A percentile compares a stretch with the other conserved stretches of the same genome.
Conservation (phyloP, 306 rosid genomes). For the Pyrus pyrifolia region DNA sequence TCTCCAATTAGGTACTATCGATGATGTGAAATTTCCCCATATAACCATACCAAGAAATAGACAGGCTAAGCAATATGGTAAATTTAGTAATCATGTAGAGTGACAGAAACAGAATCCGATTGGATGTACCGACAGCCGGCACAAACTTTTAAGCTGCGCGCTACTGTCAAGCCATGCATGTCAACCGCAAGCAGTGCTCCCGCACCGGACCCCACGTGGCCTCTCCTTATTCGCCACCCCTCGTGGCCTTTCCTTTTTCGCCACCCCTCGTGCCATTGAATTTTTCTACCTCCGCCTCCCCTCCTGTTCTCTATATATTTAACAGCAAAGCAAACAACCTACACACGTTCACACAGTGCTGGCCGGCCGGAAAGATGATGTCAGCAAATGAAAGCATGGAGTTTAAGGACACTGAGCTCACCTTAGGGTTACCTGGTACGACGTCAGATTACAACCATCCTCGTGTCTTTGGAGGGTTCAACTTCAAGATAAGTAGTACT, state of each 20-base stretch:
- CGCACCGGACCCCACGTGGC: conserved; percentile 12
- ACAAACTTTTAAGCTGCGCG: conserved; percentile 17
- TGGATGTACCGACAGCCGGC: conserved; percentile 27
- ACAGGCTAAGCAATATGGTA: not conserved
- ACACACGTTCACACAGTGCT: not conserved
- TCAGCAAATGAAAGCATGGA: not conserved
- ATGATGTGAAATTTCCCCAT: not conserved
- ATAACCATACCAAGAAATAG: not conserved
- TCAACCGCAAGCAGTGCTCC: not conserved
- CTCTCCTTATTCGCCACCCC: not conserved
- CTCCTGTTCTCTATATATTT: not conserved
- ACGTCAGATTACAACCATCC: not conserved
- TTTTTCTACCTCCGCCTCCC: not conserved
- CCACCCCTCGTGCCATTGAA: not conserved
- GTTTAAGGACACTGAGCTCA: conserved; percentile 27
- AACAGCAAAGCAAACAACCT: not conserved
- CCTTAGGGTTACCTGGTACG: conserved; percentile 20
- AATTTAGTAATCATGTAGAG: not conserved
- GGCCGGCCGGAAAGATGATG: not conserved
- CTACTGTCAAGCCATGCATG: conserved; percentile 3
- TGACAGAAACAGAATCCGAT: conserved; percentile 7
- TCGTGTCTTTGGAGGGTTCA: not conserved
- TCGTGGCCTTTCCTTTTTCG: not conserved
- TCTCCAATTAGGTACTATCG: not conserved
- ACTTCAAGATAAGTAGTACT: not conserved